phyloP scores from a whole-genome alignment of 129 eudicot genomes.

The Dittrichia graveolens region DNA sequence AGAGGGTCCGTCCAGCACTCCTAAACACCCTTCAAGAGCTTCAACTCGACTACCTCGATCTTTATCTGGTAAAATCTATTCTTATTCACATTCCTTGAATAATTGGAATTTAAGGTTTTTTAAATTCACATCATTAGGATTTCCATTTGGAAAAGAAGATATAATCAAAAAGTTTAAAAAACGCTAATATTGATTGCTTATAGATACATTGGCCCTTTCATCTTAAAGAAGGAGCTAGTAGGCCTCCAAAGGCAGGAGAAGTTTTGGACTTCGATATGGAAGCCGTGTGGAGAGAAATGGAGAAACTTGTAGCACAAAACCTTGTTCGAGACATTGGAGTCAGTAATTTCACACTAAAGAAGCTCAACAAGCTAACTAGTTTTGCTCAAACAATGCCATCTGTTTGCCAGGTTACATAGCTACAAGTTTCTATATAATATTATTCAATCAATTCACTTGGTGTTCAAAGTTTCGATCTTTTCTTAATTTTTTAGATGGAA shows the following conservation, averaged over 20 bases:
- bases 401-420: slow-evolving; percentile 58
- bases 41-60: slow-evolving; percentile 70
- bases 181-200: not conserved
- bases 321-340: slow-evolving; percentile 61
- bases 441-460: not conserved
- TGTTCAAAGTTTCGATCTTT: not conserved
- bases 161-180: no score
- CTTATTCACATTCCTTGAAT: not conserved
- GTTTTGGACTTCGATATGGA: slow-evolving; percentile 71
- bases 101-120: not conserved
- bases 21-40: slow-evolving; percentile 58
- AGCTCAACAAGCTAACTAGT: slow-evolving; percentile 51
- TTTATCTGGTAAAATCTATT: slow-evolving; percentile 49
- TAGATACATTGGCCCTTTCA: slow-evolving; percentile 82
- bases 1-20: slow-evolving; percentile 67
- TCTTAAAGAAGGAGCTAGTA: slow-evolving; percentile 57
- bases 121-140: no score
- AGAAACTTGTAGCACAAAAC: slow-evolving; percentile 54
- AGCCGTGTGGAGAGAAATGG: slow-evolving; percentile 88
- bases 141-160: no score
- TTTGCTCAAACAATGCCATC: slow-evolving; percentile 68
- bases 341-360: slow-evolving; percentile 59
- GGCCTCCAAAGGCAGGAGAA: slow-evolving; percentile 65
- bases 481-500: slow-evolving; percentile 52
- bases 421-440: not conserved